Evolutionary conservation across 2,329 filamentous ascomycete genomes (phyloP).

Genomic region (Sarocladiaceae sp.): DNA sequence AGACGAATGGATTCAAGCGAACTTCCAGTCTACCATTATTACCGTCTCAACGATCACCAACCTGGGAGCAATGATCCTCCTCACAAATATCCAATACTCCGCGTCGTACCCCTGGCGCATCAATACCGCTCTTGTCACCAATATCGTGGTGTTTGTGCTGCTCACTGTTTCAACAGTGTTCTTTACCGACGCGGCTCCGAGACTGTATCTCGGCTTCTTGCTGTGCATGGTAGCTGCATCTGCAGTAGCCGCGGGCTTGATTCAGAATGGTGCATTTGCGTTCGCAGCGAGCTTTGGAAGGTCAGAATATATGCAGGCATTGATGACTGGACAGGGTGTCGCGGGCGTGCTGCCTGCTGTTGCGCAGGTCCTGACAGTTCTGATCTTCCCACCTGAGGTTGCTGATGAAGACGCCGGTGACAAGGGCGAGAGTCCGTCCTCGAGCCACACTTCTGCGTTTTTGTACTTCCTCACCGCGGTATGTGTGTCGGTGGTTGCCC

Average conservation of each 20-base stretch:
- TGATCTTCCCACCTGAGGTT: slow-evolving; percentile 45
- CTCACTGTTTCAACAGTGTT: slow-evolving; percentile 75
- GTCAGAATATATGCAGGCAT: slow-evolving; percentile 87
- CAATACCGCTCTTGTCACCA: slow-evolving; percentile 69
- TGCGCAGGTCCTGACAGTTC: slow-evolving; percentile 79
- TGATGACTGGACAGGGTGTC: slow-evolving; percentile 92
- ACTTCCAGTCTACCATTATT: slow-evolving; percentile 88
- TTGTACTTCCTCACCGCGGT: slow-evolving; percentile 90
- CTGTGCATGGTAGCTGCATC: slow-evolving; percentile 77
- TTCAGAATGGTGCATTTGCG: slow-evolving; percentile 92
- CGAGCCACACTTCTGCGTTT: slow-evolving; percentile 60
- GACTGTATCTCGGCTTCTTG: slow-evolving; percentile 73
- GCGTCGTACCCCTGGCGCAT: slow-evolving; percentile 90
- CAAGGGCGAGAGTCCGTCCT: slow-evolving; percentile 17
- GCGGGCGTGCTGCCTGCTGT: slow-evolving; percentile 86
- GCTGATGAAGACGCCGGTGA: slow-evolving; percentile 18
- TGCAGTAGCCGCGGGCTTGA: slow-evolving; percentile 75
- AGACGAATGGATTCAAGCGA: slow-evolving; percentile 66
- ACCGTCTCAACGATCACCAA: slow-evolving; percentile 84
- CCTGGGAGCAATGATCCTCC: slow-evolving; percentile 67
- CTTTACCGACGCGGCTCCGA: slow-evolving; percentile 58
- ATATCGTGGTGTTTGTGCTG: slow-evolving; percentile 70
- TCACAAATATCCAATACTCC: slow-evolving; percentile 74
- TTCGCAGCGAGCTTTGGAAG: slow-evolving; percentile 83
- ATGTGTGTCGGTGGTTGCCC: slow-evolving; percentile 62